Evolutionary conservation across 768 basidiomycete species (phyloP).

Genomic region (Mycena polygramma): DNA sequence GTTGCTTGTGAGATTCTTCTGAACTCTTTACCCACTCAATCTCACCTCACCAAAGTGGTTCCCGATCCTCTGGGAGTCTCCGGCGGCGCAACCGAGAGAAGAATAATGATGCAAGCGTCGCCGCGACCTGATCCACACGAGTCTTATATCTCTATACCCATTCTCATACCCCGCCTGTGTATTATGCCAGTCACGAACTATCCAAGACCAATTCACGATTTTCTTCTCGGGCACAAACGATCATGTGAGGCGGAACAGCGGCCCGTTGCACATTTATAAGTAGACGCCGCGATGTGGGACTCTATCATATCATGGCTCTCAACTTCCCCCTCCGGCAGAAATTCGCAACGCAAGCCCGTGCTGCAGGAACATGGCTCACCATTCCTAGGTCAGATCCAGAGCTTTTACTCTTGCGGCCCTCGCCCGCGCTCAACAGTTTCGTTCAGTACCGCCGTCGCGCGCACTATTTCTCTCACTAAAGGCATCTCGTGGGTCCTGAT

Average conservation of each 20-base stretch:
- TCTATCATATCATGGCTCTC: slow-evolving; percentile 36
- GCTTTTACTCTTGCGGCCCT: no score
- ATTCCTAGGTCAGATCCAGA: slow-evolving; percentile 36
- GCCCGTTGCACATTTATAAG: neutral
- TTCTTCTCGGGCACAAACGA: neutral
- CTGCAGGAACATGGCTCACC: slow-evolving; percentile 43
- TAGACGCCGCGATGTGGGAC: neutral
- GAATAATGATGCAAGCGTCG: neutral
- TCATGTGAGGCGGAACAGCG: neutral
- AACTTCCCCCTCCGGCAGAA: slow-evolving; percentile 40
- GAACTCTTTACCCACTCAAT: neutral
- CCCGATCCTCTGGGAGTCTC: slow-evolving; percentile 7
- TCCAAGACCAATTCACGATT: neutral
- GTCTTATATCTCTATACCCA: neutral
- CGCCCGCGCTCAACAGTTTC: neutral
- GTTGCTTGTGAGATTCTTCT: slow-evolving; percentile 22
- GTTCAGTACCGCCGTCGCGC: slow-evolving; percentile 40
- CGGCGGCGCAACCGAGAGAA: slow-evolving; percentile 7
- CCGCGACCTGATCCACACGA: neutral
- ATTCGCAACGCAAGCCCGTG: slow-evolving; percentile 33
- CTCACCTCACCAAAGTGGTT: slow-evolving; percentile 20
- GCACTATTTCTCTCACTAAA: slow-evolving; percentile 38
- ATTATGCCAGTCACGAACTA: slow-evolving; percentile 7
- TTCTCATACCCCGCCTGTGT: neutral
- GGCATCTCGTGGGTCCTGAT: slow-evolving; percentile 42